phyloP scores from a whole-genome alignment of 768 basidiomycete genomes.

The Mrakia frigida region DNA sequence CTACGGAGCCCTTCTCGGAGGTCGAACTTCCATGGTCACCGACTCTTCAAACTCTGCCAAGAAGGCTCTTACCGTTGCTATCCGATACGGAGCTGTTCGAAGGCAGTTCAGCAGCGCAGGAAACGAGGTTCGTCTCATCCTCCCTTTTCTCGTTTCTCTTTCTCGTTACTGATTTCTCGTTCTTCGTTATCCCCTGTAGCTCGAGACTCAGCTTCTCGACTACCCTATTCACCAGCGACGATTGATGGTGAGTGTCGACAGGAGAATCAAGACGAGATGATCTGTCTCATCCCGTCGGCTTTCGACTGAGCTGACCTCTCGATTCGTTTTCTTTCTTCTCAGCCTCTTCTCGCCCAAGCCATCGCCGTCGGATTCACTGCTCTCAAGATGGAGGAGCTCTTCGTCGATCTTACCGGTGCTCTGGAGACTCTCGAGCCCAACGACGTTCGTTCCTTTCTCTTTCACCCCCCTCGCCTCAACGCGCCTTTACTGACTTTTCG shows the following conservation, averaged over 20 bases:
- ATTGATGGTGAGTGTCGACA: conserved; percentile 35
- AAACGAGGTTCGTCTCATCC: conserved; percentile 17
- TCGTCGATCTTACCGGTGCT: conserved; percentile 36
- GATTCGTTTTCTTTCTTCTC: neutral
- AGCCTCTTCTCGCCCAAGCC: conserved; percentile 45
- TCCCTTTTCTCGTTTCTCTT: no score
- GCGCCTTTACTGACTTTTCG: conserved; percentile 26
- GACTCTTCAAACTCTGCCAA: conserved; percentile 46
- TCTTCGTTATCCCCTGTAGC: neutral
- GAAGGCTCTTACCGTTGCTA: conserved; percentile 49
- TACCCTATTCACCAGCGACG: conserved; percentile 48
- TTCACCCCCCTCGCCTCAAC: conserved; percentile 32
- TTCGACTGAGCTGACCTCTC: no score
- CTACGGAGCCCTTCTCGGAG: conserved; percentile 48
- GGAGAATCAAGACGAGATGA: no score
- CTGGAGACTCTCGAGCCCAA: conserved; percentile 44
- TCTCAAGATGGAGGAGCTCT: conserved; percentile 38
- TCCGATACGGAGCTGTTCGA: conserved; percentile 48
- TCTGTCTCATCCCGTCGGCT: no score
- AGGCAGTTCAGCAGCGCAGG: conserved; percentile 44
- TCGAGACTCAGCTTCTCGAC: conserved; percentile 48
- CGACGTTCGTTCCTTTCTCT: conserved; percentile 26
- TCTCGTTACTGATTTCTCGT: no score
- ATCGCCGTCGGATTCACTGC: conserved; percentile 46
- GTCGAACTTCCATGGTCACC: conserved; percentile 45